Conservation (phyloP, 1,139 yeast species). For the Protomyces gravidus region DNA sequence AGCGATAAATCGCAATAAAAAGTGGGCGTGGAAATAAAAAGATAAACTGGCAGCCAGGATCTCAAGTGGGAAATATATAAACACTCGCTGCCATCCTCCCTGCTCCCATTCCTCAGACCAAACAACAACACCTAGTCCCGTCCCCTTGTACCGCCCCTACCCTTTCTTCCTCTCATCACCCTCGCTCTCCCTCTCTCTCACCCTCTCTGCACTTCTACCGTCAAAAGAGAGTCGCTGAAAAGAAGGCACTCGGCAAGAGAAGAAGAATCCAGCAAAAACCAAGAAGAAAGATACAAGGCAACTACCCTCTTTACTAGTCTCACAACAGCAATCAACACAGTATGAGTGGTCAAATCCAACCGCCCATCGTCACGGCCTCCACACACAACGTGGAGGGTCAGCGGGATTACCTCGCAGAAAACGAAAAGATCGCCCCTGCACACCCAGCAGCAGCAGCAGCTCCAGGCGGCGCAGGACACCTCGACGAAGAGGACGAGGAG, state of each 20-base stretch:
- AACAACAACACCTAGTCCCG: too few relatives aligned
- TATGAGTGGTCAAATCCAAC: background rate
- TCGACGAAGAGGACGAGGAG: conserved; percentile 31
- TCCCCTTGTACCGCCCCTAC: too few relatives aligned
- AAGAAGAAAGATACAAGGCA: background rate
- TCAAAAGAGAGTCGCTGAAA: too few relatives aligned
- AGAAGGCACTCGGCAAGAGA: background rate
- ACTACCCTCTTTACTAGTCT: background rate
- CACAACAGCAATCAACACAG: background rate
- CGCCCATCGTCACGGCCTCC: background rate
- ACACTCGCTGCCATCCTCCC: too few relatives aligned
- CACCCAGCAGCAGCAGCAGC: conserved; percentile 16
- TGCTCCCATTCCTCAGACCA: too few relatives aligned
- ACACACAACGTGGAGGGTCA: conserved; percentile 3
- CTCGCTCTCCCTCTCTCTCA: too few relatives aligned
- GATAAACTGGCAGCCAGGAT: too few relatives aligned
- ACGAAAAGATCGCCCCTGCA: conserved; percentile 14
- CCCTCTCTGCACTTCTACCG: too few relatives aligned
- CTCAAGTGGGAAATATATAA: too few relatives aligned
- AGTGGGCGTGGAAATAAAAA: too few relatives aligned
- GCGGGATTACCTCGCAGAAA: conserved; percentile 27
- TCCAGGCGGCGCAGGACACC: conserved; percentile 14
- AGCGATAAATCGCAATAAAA: too few relatives aligned
- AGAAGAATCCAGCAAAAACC: background rate
- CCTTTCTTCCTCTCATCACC: too few relatives aligned